A percentile compares a stretch with the other conserved stretches of the same genome.
These are phyloP conservation scores for Cercospora janseana DNA, from an alignment of 2,329 filamentous ascomycete species.

Conservation along the genomic window DNA sequence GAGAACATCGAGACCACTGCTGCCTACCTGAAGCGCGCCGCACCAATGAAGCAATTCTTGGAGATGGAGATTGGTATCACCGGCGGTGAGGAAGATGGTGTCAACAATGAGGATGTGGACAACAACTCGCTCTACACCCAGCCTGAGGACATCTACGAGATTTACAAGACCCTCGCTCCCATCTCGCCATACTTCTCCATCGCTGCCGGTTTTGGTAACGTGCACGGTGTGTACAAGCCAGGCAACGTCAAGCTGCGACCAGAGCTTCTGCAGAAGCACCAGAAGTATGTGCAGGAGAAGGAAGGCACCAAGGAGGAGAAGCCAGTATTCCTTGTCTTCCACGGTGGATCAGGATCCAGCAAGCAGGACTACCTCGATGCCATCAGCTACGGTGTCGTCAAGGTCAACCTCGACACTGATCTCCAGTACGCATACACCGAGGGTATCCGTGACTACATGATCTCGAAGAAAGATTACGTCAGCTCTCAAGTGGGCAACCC, in stretches of 20 bases:
- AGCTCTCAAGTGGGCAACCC: conserved; percentile 87
- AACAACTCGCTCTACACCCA: conserved; percentile 97
- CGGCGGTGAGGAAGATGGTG: conserved; percentile 94
- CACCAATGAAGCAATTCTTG: conserved; percentile 97
- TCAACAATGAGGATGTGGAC: conserved; percentile 97
- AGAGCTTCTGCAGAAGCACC: conserved; percentile 94
- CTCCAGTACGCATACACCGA: conserved; percentile 91
- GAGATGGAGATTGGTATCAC: conserved; percentile 99
- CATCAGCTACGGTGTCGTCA: conserved; percentile 91
- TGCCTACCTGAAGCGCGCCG: conserved; percentile 88
- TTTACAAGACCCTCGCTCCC: conserved; percentile 78
- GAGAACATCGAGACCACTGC: conserved; percentile 91
- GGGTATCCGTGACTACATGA: conserved; percentile 91
- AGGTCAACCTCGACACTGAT: conserved; percentile 99
- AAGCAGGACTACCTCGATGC: conserved; percentile 89
- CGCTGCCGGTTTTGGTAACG: conserved; percentile 96
- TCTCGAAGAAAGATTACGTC: conserved; percentile 94
- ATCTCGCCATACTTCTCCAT: conserved; percentile 98
- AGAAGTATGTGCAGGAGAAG: conserved; percentile 83
- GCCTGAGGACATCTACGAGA: conserved; percentile 90
- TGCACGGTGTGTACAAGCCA: conserved; percentile 98
- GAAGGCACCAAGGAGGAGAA: conserved; percentile 70
- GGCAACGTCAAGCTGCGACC: conserved; percentile 97
- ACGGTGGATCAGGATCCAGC: conserved; percentile 88
- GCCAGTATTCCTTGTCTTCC: conserved; percentile 99